phyloP scores from a whole-genome alignment of 1,284 basidiomycete genomes.

The Ganoderma leucocontextum region DNA sequence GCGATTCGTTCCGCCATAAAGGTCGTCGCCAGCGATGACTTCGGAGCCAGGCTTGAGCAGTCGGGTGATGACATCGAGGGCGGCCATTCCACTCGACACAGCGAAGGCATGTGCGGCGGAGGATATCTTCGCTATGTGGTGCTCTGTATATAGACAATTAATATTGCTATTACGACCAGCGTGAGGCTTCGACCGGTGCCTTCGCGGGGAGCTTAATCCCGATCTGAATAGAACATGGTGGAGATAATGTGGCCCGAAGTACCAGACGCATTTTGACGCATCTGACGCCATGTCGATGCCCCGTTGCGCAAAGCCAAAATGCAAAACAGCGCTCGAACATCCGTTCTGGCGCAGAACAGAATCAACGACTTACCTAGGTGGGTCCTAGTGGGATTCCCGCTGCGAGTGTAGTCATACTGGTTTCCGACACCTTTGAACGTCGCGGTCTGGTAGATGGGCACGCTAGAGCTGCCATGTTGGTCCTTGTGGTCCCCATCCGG shows the following conservation, averaged over 20 bases:
- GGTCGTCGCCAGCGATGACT: conserved; percentile 95
- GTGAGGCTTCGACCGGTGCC: background rate
- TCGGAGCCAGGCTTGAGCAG: conserved; percentile 94
- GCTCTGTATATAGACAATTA: conserved; percentile 61
- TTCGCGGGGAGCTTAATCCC: background rate
- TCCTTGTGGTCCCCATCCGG: conserved; percentile 83
- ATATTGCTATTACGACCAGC: background rate
- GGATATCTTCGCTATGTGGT: conserved; percentile 95
- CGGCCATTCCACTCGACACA: conserved; percentile 98
- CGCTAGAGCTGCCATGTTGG: conserved; percentile 93
- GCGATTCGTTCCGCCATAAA: conserved; percentile 98
- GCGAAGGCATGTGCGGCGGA: conserved; percentile 89
- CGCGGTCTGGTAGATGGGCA: conserved; percentile 97
- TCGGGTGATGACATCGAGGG: conserved; percentile 94
- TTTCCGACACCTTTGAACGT: conserved; percentile 97
- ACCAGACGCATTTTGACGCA: background rate
- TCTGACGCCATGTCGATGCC: background rate
- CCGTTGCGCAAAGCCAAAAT: background rate
- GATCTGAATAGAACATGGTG: background rate
- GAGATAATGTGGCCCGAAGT: background rate
- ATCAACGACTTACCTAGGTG: conserved; percentile 77
- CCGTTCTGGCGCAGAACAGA: background rate
- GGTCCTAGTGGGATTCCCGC: conserved; percentile 96
- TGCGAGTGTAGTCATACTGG: conserved; percentile 93
- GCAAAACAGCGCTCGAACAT: background rate